phyloP scores from a whole-genome alignment of 1,284 basidiomycete species.

The Sparassis latifolia region DNA sequence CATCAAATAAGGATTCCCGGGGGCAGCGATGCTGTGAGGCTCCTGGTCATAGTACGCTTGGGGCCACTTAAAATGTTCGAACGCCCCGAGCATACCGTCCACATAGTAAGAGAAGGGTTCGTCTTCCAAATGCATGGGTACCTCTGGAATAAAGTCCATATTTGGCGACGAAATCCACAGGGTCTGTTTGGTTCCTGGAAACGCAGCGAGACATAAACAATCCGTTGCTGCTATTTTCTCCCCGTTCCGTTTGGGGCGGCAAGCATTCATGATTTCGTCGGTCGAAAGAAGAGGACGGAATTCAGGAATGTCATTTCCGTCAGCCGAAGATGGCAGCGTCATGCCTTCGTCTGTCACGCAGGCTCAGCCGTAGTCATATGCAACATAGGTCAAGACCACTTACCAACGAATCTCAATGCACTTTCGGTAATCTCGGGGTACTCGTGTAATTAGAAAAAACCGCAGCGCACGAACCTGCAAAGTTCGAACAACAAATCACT shows the following conservation, averaged over 20 bases:
- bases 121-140: background rate
- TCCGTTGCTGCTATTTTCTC: background rate
- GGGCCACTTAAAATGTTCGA: slow-evolving; percentile 5
- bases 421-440: too few relatives aligned
- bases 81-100: slow-evolving; percentile 3
- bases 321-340: too few relatives aligned
- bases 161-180: background rate
- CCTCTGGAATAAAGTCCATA: background rate
- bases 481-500: too few relatives aligned
- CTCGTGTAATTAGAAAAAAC: too few relatives aligned
- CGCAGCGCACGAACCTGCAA: too few relatives aligned
- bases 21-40: slow-evolving; percentile 1
- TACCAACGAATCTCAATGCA: too few relatives aligned
- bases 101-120: background rate
- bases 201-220: background rate
- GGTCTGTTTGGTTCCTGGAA: background rate
- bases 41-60: slow-evolving; percentile 1
- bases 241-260: background rate
- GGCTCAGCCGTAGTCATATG: too few relatives aligned
- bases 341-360: too few relatives aligned
- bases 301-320: too few relatives aligned
- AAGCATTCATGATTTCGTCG: too few relatives aligned
- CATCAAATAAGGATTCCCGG: background rate
- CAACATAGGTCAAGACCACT: too few relatives aligned
- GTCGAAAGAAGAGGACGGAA: too few relatives aligned